These are phyloP conservation scores for Psophocarpus tetragonolobus DNA, from an alignment of 306 rosid species.

Conservation along the genomic window DNA sequence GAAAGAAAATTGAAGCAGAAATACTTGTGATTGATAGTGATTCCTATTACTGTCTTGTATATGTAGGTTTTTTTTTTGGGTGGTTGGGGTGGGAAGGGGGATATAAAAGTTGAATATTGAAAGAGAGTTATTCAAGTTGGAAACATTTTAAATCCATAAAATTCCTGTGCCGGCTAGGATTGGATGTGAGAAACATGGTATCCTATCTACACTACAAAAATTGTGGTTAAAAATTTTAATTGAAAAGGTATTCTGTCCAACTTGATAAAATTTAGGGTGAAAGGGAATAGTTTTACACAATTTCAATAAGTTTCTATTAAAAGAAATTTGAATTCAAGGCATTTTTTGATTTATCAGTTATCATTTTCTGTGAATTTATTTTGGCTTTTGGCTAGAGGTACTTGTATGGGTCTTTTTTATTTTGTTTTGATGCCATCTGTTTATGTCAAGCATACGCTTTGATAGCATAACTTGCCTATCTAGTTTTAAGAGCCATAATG, in stretches of 20 bases:
- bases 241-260: neutral
- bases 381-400: neutral
- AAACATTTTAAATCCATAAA: neutral
- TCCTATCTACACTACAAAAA: neutral
- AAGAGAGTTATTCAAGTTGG: slow-evolving; percentile 3
- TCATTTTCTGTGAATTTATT: neutral
- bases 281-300: slow-evolving; percentile 9
- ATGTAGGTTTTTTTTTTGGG: neutral
- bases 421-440: neutral
- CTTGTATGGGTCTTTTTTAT: neutral
- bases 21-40: neutral
- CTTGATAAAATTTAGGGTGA: neutral
- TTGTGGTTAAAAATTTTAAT: too few species aligned
- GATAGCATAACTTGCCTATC: slow-evolving; percentile 14
- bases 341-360: slow-evolving; percentile 5
- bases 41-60: neutral
- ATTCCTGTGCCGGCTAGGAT: neutral
- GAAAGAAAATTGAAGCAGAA: slow-evolving; percentile 2
- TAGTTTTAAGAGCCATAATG: slow-evolving; percentile 23
- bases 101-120: slow-evolving; percentile 8
- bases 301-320: neutral
- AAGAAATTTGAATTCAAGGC: neutral
- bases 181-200: slow-evolving; percentile 8
- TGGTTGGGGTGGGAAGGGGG: neutral
- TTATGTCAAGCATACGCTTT: slow-evolving; percentile 23